These are phyloP conservation scores for Umbellularia californica DNA, from an alignment of 164 flowering plant genomes.

Conservation along the genomic window DNA sequence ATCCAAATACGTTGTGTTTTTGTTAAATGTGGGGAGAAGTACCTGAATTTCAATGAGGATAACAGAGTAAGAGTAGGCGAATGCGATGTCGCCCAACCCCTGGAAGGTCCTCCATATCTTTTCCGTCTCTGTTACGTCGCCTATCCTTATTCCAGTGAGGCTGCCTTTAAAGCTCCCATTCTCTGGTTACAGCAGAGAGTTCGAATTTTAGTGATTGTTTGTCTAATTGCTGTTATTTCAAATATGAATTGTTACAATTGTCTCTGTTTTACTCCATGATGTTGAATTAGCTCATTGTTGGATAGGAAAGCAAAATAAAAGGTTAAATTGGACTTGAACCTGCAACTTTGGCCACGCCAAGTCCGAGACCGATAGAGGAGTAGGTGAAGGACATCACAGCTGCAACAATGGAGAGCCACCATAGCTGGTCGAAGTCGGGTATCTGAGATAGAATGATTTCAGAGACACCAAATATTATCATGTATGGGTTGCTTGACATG, in stretches of 20 bases:
- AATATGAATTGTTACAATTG: no score
- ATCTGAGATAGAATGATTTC: conserved; percentile 51
- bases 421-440: conserved; percentile 50
- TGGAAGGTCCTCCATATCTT: conserved; percentile 69
- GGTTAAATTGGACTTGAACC: conserved; percentile 20
- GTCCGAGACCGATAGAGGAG: conserved; percentile 47
- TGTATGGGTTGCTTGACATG: conserved; percentile 38
- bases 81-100: conserved; percentile 72
- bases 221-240: neutral
- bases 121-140: conserved; percentile 37
- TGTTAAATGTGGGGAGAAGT: neutral
- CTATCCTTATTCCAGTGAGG: conserved; percentile 55
- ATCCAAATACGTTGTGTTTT: neutral
- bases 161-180: conserved; percentile 42
- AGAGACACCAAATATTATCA: conserved; percentile 42
- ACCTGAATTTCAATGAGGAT: conserved; percentile 70
- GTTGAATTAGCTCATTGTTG: neutral
- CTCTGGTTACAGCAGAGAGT: conserved; percentile 14
- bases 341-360: conserved; percentile 46
- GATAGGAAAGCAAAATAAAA: neutral
- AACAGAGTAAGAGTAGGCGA: conserved; percentile 57
- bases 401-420: conserved; percentile 65
- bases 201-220: neutral
- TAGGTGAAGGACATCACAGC: conserved; percentile 67
- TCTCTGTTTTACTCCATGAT: no score